A percentile compares a stretch with the other conserved stretches of the same genome.
phyloP scores from a whole-genome alignment of 495 filamentous ascomycete species.

The Annulohypoxylon bovei region DNA sequence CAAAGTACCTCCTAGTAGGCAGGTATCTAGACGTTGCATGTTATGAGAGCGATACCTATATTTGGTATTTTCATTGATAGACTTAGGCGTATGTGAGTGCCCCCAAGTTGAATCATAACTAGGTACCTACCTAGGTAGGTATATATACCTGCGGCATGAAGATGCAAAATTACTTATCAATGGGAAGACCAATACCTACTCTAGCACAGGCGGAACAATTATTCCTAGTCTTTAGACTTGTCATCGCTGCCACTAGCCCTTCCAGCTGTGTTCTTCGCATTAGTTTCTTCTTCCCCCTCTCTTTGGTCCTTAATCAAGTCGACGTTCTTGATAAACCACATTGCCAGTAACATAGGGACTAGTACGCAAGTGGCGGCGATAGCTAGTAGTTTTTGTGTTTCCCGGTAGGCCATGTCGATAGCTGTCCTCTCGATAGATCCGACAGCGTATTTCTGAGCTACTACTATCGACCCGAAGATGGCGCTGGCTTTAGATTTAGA shows the following conservation, averaged over 20 bases:
- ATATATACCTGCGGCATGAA: no score
- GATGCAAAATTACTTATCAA: no score
- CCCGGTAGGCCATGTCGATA: background rate
- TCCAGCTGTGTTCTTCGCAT: background rate
- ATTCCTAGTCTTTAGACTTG: background rate
- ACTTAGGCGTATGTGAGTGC: background rate
- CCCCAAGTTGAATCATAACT: no score
- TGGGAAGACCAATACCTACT: no score
- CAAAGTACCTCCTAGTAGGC: background rate
- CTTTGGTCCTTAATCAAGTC: background rate
- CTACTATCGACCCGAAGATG: background rate
- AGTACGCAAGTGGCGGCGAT: background rate
- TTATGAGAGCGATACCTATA: background rate
- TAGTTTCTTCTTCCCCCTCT: background rate
- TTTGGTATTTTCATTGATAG: background rate
- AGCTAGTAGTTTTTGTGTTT: background rate
- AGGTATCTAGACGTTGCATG: background rate
- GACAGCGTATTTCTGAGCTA: background rate
- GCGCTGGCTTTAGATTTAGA: background rate
- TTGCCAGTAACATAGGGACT: background rate
- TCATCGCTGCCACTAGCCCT: background rate
- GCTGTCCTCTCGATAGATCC: background rate
- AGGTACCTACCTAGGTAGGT: no score
- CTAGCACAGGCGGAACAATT: background rate
- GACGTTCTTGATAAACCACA: background rate